Percentiles rank a stretch among this genome's conserved stretches.
These are phyloP conservation scores for Gymnopilus junonius DNA, from an alignment of 768 basidiomycete genomes.

Conservation along the genomic window DNA sequence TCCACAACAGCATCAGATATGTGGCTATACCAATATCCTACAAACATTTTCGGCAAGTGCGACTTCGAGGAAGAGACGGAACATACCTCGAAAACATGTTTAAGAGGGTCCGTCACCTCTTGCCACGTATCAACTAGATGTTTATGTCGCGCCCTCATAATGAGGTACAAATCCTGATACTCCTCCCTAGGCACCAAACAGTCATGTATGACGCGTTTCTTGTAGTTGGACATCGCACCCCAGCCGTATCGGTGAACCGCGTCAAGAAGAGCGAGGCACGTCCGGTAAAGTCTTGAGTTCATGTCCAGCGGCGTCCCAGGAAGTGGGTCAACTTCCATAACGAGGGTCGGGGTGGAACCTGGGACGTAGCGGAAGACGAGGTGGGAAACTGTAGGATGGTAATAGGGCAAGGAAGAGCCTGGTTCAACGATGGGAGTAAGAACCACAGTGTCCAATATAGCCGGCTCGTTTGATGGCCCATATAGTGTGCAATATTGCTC, in stretches of 20 bases:
- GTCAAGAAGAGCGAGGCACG: conserved; percentile 79
- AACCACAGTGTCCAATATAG: conserved; percentile 41
- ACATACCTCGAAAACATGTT: conserved; percentile 87
- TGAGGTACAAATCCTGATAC: conserved; percentile 91
- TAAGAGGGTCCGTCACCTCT: conserved; percentile 83
- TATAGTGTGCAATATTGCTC: conserved; percentile 86
- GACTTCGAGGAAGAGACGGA: not conserved
- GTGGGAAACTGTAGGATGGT: conserved; percentile 83
- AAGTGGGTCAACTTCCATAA: conserved; percentile 64
- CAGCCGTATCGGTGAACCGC: conserved; percentile 88
- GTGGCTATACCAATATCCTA: conserved; percentile 96
- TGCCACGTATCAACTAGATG: conserved; percentile 76
- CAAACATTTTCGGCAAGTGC: not conserved
- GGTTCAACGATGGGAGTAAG: conserved; percentile 59
- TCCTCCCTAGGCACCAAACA: conserved; percentile 70
- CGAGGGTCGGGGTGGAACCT: conserved; percentile 39
- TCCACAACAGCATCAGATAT: conserved; percentile 93
- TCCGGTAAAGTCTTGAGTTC: conserved; percentile 76
- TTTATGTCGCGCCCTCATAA: conserved; percentile 85
- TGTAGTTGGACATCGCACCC: conserved; percentile 81
- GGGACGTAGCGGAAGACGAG: conserved; percentile 80
- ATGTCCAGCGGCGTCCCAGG: conserved; percentile 50
- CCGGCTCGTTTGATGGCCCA: conserved; percentile 23
- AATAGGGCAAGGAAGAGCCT: conserved; percentile 73
- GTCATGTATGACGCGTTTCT: conserved; percentile 88